Evolutionary conservation across 148 eudicot species (phyloP).

Genomic region (Arbutus unedo): DNA sequence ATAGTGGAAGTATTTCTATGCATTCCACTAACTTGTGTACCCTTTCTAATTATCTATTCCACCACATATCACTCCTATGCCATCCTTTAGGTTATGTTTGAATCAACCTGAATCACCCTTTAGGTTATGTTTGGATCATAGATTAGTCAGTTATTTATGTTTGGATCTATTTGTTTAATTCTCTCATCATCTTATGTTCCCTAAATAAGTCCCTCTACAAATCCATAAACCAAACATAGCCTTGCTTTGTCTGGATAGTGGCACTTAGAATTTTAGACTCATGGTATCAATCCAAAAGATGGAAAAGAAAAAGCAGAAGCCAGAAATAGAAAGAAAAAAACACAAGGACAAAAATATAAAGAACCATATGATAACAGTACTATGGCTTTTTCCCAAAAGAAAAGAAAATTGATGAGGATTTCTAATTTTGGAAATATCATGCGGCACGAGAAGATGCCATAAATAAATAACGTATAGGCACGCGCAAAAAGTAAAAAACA

Average conservation of each 20-base stretch:
- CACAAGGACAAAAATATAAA: neutral
- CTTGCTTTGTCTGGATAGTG: neutral
- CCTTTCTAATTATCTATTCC: constrained; percentile 5
- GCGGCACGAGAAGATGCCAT: constrained; percentile 15
- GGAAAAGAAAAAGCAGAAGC: neutral
- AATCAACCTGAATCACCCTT: neutral
- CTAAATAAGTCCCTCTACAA: neutral
- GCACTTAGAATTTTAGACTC: neutral
- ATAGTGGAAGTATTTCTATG: constrained; percentile 31
- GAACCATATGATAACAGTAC: neutral
- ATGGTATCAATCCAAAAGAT: neutral
- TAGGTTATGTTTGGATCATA: no score
- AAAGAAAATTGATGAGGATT: neutral
- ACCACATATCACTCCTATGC: no score
- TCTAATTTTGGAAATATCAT: neutral
- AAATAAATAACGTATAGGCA: neutral
- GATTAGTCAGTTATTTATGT: no score
- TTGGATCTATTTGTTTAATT: neutral
- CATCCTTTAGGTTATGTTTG: neutral
- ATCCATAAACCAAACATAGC: neutral
- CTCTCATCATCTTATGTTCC: neutral
- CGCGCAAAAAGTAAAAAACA: neutral
- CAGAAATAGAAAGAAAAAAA: neutral
- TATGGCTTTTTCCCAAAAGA: no score
- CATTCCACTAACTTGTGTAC: constrained; percentile 46